Evolutionary conservation across 768 basidiomycete genomes (phyloP).

Genomic region (Crassisporium funariophilum): DNA sequence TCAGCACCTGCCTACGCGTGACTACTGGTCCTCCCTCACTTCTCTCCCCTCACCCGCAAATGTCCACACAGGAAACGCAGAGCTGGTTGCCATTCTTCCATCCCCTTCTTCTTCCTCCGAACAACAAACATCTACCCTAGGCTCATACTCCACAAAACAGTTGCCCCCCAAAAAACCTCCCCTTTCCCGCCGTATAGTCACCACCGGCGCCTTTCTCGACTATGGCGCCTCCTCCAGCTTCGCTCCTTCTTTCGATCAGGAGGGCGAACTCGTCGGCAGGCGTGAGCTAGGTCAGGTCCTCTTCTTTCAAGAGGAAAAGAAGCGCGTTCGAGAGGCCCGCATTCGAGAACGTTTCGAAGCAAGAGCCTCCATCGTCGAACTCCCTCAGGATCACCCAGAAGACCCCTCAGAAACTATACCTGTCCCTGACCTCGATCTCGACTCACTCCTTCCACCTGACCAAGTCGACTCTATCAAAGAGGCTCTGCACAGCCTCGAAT

Average conservation of each 20-base stretch:
- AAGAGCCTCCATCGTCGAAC: constrained; percentile 29
- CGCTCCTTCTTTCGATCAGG: constrained; percentile 78
- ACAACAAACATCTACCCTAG: constrained; percentile 48
- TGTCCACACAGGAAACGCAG: constrained; percentile 66
- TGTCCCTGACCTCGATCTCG: constrained; percentile 45
- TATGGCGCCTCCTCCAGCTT: constrained; percentile 78
- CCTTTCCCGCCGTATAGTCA: constrained; percentile 54
- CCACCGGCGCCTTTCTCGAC: constrained; percentile 72
- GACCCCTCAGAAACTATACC: constrained; percentile 19
- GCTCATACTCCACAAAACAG: constrained; percentile 53
- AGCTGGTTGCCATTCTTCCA: constrained; percentile 75
- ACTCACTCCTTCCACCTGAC: constrained; percentile 57
- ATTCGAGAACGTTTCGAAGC: constrained; percentile 29
- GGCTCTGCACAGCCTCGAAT: constrained; percentile 58
- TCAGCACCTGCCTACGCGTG: constrained; percentile 75
- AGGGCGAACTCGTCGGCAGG: constrained; percentile 71
- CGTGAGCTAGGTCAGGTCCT: constrained; percentile 60
- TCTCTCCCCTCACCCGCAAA: constrained; percentile 39
- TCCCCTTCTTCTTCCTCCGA: constrained; percentile 48
- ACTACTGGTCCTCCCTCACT: constrained; percentile 74
- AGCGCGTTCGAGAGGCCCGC: constrained; percentile 29
- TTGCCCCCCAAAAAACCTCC: constrained; percentile 42
- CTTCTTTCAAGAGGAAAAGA: constrained; percentile 50
- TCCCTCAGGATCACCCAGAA: constrained; percentile 21
- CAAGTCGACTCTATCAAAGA: constrained; percentile 60